Conservation (phyloP, 345 rosid species). For the Pistacia vera region DNA sequence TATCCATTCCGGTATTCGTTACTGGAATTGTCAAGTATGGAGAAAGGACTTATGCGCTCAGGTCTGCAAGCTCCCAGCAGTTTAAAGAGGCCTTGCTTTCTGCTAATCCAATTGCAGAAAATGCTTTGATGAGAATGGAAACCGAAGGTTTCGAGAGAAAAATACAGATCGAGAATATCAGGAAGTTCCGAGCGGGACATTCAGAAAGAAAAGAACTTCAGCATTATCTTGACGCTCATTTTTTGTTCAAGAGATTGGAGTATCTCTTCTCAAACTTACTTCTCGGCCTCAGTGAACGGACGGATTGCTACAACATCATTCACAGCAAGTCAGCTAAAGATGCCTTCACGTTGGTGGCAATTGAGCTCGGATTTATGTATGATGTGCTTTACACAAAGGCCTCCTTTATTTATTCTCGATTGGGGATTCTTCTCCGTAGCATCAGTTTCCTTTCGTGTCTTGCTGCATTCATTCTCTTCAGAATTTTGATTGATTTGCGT, state of each 20-base stretch:
- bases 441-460: slow-evolving; percentile 6
- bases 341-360: slow-evolving; percentile 14
- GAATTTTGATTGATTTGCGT: neutral
- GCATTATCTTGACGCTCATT: neutral
- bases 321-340: neutral
- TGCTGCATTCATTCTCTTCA: neutral
- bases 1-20: slow-evolving; percentile 21
- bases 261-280: neutral
- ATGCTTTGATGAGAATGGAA: slow-evolving; percentile 21
- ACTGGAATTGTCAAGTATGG: slow-evolving; percentile 43
- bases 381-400: slow-evolving; percentile 29
- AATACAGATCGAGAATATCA: neutral
- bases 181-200: neutral
- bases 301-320: neutral
- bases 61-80: slow-evolving; percentile 37
- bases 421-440: neutral
- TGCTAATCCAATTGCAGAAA: slow-evolving; percentile 15
- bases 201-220: too few species aligned
- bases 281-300: neutral
- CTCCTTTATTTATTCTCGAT: slow-evolving; percentile 6
- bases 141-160: neutral
- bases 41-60: slow-evolving; percentile 43
- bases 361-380: slow-evolving; percentile 24
- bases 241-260: neutral
- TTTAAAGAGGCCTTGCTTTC: slow-evolving; percentile 28